Base-by-base conservation (phyloP, 306 rosid species). In the Alnus glutinosa region DNA sequence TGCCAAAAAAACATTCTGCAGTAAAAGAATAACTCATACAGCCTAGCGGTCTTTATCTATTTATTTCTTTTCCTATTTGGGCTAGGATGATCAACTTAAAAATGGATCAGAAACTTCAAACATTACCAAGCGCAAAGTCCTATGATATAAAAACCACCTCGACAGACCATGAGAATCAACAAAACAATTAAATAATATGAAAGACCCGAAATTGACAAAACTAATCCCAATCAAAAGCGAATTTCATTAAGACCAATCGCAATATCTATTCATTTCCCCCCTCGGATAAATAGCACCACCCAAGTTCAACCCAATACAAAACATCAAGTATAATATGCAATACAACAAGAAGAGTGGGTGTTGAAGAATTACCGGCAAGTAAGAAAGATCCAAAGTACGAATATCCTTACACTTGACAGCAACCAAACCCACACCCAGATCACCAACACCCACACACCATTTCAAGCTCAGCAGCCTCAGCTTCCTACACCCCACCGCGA, bases 401-500 rank as follows among this genome's bases (percentile, higher is more conserved):
- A 95, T 83, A 42, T 93, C 91, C 77, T 85, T 83, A 11, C 99
- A 95, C 86, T 95, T 95, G 5, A 93, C 85, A 32, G 99, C 99
- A 68, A 95, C 67, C 87, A 93, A 87, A 18, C 83, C 93, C 15
- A 95, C 93, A 61, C 99, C 99, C 79, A 89, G 88, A 85, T 95
- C 97, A 5, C 91, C 93, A 57, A 95, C 89, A 19, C 94, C 88
- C 23, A 91, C 83, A 77, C 99, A 95, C 99, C 99, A 93, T 75
- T 90, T 93, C 81, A 95, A 86, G 73, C 86, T 78, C 67, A 95
- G 80, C 81, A 89, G 34, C 75, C 78, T 91, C 84, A 95, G 75
- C 76, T 93, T 93, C 70, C 83, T 83, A 32, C 99, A 95, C 6
- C 99, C 99, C 50, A 95, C 99, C 0, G 99, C 99, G 2, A 95